These are phyloP conservation scores for Teratosphaeria epicoccoides DNA, from an alignment of 2,329 filamentous ascomycete species.

Conservation along the genomic window DNA sequence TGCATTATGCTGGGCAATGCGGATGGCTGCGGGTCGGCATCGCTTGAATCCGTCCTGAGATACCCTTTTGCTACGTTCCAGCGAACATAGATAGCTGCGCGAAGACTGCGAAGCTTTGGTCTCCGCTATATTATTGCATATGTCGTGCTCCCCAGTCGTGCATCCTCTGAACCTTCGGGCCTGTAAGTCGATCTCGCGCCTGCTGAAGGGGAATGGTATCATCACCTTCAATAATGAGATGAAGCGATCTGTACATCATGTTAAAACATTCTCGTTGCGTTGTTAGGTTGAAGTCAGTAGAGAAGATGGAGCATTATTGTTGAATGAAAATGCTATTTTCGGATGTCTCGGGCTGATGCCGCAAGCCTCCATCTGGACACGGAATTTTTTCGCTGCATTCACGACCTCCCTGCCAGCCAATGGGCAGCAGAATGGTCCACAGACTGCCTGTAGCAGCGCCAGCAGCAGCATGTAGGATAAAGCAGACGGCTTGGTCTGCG, in stretches of 20 bases:
- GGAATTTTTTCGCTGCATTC: background rate
- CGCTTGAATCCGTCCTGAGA: background rate
- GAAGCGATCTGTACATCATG: too few species aligned
- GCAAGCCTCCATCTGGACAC: background rate
- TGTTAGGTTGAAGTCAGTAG: background rate
- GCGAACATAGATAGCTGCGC: background rate
- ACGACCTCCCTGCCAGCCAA: background rate
- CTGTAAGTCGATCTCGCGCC: too few species aligned
- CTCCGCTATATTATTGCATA: background rate
- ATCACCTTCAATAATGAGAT: too few species aligned
- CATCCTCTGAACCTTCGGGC: too few species aligned
- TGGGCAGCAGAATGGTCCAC: background rate
- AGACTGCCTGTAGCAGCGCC: background rate
- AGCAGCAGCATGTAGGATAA: background rate
- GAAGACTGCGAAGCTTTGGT: background rate
- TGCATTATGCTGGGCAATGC: background rate
- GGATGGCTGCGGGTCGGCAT: background rate
- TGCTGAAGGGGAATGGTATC: too few species aligned
- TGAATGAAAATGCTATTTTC: background rate
- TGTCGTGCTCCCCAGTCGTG: too few species aligned
- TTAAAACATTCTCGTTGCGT: background rate
- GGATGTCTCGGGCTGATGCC: background rate
- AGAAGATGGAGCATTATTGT: background rate
- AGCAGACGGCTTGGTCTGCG: background rate
- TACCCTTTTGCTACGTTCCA: constrained; percentile 1